These are phyloP conservation scores for Penicillium sp. DNA, from an alignment of 2,329 filamentous ascomycete genomes.

Conservation along the genomic window DNA sequence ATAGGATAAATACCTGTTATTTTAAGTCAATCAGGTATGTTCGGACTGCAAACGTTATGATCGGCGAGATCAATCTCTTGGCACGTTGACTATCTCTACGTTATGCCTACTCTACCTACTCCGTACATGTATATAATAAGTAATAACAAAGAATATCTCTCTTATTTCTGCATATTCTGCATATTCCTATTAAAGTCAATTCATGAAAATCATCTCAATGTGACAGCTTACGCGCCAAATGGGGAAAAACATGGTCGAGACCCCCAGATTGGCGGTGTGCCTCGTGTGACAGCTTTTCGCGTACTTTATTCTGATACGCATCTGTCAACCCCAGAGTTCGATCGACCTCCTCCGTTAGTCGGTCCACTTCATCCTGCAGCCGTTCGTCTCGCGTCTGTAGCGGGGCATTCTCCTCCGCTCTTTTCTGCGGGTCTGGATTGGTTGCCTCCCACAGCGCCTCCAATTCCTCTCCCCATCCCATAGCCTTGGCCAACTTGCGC, in stretches of 20 bases:
- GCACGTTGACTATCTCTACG: background rate
- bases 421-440: conserved; percentile 60
- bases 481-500: conserved; percentile 69
- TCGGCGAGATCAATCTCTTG: conserved; percentile 1
- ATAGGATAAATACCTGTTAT: background rate
- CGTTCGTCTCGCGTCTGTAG: conserved; percentile 53
- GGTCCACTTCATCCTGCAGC: conserved; percentile 57
- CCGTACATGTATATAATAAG: no score
- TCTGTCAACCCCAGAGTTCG: conserved; percentile 51
- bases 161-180: background rate
- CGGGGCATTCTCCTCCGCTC: conserved; percentile 40
- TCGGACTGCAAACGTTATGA: background rate
- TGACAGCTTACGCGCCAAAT: conserved; percentile 27
- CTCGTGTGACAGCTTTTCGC: conserved; percentile 26
- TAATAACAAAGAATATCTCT: background rate
- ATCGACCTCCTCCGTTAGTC: conserved; percentile 58
- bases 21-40: background rate
- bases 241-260: conserved; percentile 39
- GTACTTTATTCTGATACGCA: conserved; percentile 44
- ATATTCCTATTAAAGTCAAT: background rate
- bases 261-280: conserved; percentile 19
- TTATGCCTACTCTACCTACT: background rate
- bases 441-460: conserved; percentile 70
- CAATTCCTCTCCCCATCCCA: conserved; percentile 84
- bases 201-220: conserved; percentile 3